Base-by-base conservation (phyloP, 2,329 filamentous ascomycete species). In the Penicillium sp. region DNA sequence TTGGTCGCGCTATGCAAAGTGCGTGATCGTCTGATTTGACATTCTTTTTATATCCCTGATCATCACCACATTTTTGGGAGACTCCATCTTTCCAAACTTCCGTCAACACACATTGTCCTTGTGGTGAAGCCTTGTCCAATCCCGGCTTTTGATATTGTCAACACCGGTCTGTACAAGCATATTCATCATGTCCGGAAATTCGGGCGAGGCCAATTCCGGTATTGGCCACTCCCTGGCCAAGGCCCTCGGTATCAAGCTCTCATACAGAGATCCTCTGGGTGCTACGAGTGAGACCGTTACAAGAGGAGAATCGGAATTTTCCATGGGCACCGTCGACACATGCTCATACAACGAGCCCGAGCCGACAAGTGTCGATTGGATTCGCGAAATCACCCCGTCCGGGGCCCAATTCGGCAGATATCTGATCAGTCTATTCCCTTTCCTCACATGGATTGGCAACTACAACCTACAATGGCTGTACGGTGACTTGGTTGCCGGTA, bases 381-480 rank as follows among this genome's bases (percentile, higher is more conserved):
- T 97, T 15, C 70, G 73, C 6, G 82, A 87, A 2, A 75, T 89
- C 19, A 70, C 84, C 0, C 94, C 93, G 0, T 81, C 80, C 0
- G 73, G 79, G 8, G 62, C 71, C 1, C 82, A 89, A 37, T 54
- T 88, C 4, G 49, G 74, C 6, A 66, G 77, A 2, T 99, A 97
- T 70, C 56, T 87, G 57, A 77, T 80, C 63, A 89, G 84, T 15
- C 78, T 97, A 1, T 96, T 99, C 65, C 94, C 94, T 0, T 97
- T 97, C 71, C 73, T 89, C 6, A 81, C 85, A n/a, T 99, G 94
- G 94, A 93, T 97, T 57, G 76, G 80, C 12, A 85, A 87, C 66
- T 99, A 99, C 79, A 99, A 99, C 72, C 12, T 87, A 4, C 87
- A 92, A 78, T 99, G 94, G 94, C 77, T 97, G 6, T 74, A 86